These are phyloP conservation scores for Cymbidium sinense DNA, from an alignment of 106 monocot genomes.

Conservation along the genomic window DNA sequence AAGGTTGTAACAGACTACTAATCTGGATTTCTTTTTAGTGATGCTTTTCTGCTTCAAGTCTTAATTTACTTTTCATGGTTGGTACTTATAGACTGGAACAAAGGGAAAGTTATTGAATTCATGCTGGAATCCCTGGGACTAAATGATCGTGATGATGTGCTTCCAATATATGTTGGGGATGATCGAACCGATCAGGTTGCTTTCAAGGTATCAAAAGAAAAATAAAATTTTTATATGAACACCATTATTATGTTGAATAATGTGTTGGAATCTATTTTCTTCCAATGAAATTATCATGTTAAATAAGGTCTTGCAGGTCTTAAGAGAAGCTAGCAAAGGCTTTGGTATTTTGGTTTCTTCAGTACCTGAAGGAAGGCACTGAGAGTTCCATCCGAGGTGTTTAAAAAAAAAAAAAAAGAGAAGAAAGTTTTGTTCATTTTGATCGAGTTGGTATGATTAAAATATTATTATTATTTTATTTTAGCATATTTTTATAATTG, in stretches of 20 bases:
- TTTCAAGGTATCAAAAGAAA: conserved; percentile 70
- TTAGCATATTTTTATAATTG: no score
- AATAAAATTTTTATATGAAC: neutral
- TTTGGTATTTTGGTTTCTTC: conserved; percentile 82
- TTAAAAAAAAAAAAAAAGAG: no score
- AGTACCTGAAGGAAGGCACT: conserved; percentile 67
- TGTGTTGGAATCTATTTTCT: no score
- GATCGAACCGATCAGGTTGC: conserved; percentile 89
- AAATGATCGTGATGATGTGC: conserved; percentile 36
- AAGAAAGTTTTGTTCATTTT: no score
- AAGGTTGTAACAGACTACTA: conserved; percentile 33
- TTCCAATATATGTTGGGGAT: conserved; percentile 83
- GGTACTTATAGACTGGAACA: conserved; percentile 72
- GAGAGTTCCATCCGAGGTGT: conserved; percentile 76
- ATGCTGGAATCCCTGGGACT: conserved; percentile 78
- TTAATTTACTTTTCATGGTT: neutral
- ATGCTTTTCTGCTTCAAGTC: neutral
- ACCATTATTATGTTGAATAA: no score
- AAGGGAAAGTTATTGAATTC: conserved; percentile 88
- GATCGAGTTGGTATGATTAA: no score
- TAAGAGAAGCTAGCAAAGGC: conserved; percentile 45
- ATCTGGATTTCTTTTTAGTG: neutral
- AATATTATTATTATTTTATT: no score
- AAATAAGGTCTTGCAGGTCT: conserved; percentile 20
- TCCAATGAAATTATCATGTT: neutral